Evolutionary conservation across 2,329 filamentous ascomycete species (phyloP).

Genomic region (Pleurostoma richardsiae): DNA sequence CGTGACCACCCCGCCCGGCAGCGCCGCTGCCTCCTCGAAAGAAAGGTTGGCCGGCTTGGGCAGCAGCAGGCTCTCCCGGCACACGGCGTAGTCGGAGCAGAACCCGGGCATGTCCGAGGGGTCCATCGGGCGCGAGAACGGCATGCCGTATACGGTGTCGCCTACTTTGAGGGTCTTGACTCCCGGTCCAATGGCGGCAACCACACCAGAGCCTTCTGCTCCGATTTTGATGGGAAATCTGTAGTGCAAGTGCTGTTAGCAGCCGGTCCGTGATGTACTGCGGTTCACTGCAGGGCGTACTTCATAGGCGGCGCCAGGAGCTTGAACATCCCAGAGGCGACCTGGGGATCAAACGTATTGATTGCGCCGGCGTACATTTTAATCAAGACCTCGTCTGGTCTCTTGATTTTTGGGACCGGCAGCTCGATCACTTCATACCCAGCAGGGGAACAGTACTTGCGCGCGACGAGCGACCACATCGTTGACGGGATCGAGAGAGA

Average conservation of each 20-base stretch:
- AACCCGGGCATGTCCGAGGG: slow-evolving; percentile 20
- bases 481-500: neutral
- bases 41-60: slow-evolving; percentile 19
- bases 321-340: slow-evolving; percentile 17
- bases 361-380: slow-evolving; percentile 29
- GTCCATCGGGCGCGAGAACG: slow-evolving; percentile 31
- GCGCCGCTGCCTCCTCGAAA: slow-evolving; percentile 21
- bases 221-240: slow-evolving; percentile 19
- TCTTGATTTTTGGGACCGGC: slow-evolving; percentile 36
- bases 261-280: too few species aligned
- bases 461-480: slow-evolving; percentile 34
- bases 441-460: slow-evolving; percentile 28
- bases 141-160: slow-evolving; percentile 32
- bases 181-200: slow-evolving; percentile 19
- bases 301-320: neutral
- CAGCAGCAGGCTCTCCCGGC: slow-evolving; percentile 25
- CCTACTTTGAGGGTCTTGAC: slow-evolving; percentile 22
- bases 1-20: slow-evolving; percentile 29
- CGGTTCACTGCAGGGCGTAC: too few species aligned
- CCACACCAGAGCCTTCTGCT: slow-evolving; percentile 20
- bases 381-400: slow-evolving; percentile 37
- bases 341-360: slow-evolving; percentile 26
- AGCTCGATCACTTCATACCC: slow-evolving; percentile 32
- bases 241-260: neutral
- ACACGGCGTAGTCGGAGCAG: slow-evolving; percentile 33